Base-by-base conservation (phyloP, 352 stramenopile species). In the Pythium sp. region DNA sequence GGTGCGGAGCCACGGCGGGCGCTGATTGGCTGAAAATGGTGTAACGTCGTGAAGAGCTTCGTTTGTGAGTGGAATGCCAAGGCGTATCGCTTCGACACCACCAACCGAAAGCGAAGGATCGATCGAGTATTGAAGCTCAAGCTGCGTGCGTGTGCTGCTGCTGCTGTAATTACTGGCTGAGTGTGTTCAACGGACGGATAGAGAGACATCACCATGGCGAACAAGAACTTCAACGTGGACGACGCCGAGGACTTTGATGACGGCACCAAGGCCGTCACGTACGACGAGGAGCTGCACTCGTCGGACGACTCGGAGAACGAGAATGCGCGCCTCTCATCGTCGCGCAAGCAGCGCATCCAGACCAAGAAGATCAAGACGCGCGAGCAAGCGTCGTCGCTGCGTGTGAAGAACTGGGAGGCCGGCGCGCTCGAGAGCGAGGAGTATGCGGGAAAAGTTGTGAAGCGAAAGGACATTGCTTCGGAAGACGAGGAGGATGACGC, bases 181-280 rank as follows among this genome's bases (percentile, higher is more conserved):
- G 56, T 55, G n/a, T 9, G 47, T 54, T 47, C 43, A 51, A 2
- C 43, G 3, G 38, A 46, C 38, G 3, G 43, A 51, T 22, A 22
- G 28, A 60, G 30, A 58, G 18, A 59, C 28, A n/a, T 3, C 15
- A 46, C 15, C 55, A 94, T 92, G 82, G 69, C 70, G 60, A 64
- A 83, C 34, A 81, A 81, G 72, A 75, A 84, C 67, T 93, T 92
- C 64, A 87, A 93, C 63, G 81, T 94, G 53, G 86, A 94, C 66
- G 79, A 86, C 62, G 84, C 83, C 26, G 86, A 94, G 47, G 86
- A 94, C 70, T 94, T 92, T 70, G 82, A 91, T 65, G 86, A 95
- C 71, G 84, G 85, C 59, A 94, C 84, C 58, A 78, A 78, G 38
- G 83, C 85, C 5, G 62, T 90, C 32, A 75, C 77, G 61, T 85